Evolutionary conservation across 352 stramenopile species (phyloP).

Genomic region (Globisporangium iwayamae): DNA sequence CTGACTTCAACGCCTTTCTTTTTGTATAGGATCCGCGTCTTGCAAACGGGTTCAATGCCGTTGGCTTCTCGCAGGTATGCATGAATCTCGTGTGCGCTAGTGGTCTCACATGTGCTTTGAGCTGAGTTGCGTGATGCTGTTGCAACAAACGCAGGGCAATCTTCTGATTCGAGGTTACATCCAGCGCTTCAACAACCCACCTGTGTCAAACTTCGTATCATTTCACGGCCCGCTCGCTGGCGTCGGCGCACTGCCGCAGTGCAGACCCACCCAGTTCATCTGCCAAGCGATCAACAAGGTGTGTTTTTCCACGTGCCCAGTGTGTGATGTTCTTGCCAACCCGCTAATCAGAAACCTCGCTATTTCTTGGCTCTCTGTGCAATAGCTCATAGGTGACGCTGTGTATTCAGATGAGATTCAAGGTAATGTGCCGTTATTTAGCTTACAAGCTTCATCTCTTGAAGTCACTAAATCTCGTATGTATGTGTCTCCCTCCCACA

Average conservation of each 20-base stretch:
- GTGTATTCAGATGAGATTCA: conserved; percentile 89
- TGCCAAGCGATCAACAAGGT: conserved; percentile 79
- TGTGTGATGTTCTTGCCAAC: neutral
- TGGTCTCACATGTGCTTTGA: neutral
- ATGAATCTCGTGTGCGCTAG: neutral
- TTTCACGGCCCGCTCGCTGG: conserved; percentile 91
- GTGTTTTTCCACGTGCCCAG: too few species aligned
- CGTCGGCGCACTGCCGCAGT: conserved; percentile 87
- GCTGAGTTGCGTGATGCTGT: neutral
- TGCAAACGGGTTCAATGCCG: conserved; percentile 88
- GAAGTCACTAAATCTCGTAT: neutral
- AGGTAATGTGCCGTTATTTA: conserved; percentile 23
- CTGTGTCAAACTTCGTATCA: conserved; percentile 88
- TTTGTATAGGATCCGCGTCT: conserved; percentile 71
- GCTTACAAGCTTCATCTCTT: neutral
- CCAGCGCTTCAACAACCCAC: conserved; percentile 90
- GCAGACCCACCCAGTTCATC: conserved; percentile 78
- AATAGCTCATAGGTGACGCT: conserved; percentile 75
- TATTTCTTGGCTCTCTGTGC: neutral
- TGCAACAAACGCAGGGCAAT: conserved; percentile 58
- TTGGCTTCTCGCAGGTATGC: conserved; percentile 89
- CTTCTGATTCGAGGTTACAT: conserved; percentile 94
- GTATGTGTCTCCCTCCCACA: too few species aligned
- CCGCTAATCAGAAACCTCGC: neutral
- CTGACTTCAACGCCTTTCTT: neutral